These are phyloP conservation scores for Stereum hirsutum DNA, from an alignment of 1,284 basidiomycete genomes.

Conservation along the genomic window DNA sequence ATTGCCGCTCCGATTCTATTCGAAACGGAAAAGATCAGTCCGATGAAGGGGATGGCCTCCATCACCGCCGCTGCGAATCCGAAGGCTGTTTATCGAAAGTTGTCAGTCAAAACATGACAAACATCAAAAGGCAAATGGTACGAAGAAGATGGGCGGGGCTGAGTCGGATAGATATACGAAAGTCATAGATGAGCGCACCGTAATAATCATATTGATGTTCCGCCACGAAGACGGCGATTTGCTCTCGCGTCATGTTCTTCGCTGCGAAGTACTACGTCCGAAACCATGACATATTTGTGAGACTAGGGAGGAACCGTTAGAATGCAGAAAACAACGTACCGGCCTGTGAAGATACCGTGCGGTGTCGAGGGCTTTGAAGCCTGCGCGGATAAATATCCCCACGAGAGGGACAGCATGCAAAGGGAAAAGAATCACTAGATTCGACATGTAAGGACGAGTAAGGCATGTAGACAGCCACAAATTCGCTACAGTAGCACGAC, in stretches of 20 bases:
- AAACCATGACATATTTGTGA: neutral
- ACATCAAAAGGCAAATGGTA: neutral
- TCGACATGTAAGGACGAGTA: too few species aligned
- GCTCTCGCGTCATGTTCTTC: slow-evolving; percentile 68
- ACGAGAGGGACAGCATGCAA: slow-evolving; percentile 66
- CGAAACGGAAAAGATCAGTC: slow-evolving; percentile 73
- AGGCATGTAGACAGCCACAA: slow-evolving; percentile 28
- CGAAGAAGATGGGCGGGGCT: neutral
- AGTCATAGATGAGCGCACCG: slow-evolving; percentile 28
- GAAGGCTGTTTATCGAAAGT: slow-evolving; percentile 41
- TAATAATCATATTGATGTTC: slow-evolving; percentile 85
- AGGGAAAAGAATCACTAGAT: slow-evolving; percentile 26
- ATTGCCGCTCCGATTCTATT: slow-evolving; percentile 85
- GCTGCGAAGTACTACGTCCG: slow-evolving; percentile 61
- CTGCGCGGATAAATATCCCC: slow-evolving; percentile 55
- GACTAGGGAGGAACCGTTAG: neutral
- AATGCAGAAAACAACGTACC: slow-evolving; percentile 24
- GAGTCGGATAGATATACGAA: neutral
- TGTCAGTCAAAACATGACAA: neutral
- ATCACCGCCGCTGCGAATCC: slow-evolving; percentile 74
- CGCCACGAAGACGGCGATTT: slow-evolving; percentile 70
- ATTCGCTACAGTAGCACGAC: neutral
- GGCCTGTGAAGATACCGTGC: slow-evolving; percentile 64
- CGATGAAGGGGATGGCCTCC: slow-evolving; percentile 72
- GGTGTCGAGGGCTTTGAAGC: slow-evolving; percentile 61